Percentiles rank a stretch among this genome's conserved stretches.
These are phyloP conservation scores for Pisolithus orientalis DNA, from an alignment of 768 basidiomycete species.

Conservation along the genomic window DNA sequence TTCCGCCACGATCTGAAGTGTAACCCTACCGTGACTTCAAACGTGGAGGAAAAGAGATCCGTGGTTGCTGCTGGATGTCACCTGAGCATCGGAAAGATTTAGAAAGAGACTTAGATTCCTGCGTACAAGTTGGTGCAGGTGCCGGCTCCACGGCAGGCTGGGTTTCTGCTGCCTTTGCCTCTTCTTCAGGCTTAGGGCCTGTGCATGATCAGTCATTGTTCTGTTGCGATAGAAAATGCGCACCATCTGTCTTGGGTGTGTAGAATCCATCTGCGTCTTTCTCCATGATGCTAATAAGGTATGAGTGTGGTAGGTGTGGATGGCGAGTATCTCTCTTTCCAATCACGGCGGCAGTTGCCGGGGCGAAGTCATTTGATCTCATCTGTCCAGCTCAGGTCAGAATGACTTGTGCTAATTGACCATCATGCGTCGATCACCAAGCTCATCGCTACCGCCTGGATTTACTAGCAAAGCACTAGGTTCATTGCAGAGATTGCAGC, in stretches of 20 bases:
- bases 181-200: constrained; percentile 20
- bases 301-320: background rate
- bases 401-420: background rate
- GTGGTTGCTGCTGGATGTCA: constrained; percentile 25
- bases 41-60: constrained; percentile 73
- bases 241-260: constrained; percentile 46
- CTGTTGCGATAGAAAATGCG: background rate
- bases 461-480: constrained; percentile 18
- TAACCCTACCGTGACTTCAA: constrained; percentile 68
- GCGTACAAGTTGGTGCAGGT: constrained; percentile 16
- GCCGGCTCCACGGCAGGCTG: constrained; percentile 10
- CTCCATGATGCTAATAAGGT: constrained; percentile 37
- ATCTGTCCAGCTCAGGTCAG: background rate
- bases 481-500: constrained; percentile 33
- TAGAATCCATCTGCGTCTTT: constrained; percentile 83
- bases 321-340: background rate
- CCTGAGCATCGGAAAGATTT: background rate
- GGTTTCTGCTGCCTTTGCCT: constrained; percentile 20
- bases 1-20: background rate
- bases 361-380: constrained; percentile 3
- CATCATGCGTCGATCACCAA: constrained; percentile 1
- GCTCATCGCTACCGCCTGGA: constrained; percentile 7
- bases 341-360: constrained; percentile 9
- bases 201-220: constrained; percentile 10
- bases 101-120: background rate